Percentiles rank a stretch among this genome's conserved stretches.
Conservation (phyloP, 352 stramenopile species). For the Aphanomyces stellatus region DNA sequence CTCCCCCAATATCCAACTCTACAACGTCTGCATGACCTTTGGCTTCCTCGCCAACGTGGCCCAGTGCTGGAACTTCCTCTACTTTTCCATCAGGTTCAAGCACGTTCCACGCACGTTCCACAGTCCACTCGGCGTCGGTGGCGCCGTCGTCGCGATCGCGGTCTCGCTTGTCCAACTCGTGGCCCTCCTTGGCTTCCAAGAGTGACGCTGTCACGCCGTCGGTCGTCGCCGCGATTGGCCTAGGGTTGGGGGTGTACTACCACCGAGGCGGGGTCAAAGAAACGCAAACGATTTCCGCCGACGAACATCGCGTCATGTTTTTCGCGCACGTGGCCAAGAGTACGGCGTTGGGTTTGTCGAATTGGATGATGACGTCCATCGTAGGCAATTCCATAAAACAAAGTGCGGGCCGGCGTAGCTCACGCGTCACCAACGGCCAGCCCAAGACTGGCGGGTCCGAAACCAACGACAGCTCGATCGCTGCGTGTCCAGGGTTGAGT, state of each 20-base stretch:
- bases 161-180: conserved; percentile 19
- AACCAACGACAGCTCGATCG: no score
- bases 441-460: no score
- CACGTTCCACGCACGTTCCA: neutral
- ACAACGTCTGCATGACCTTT: conserved; percentile 22
- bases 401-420: no score
- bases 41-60: conserved; percentile 5
- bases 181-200: conserved; percentile 1
- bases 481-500: no score
- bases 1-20: conserved; percentile 10
- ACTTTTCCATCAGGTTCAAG: conserved; percentile 6
- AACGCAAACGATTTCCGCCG: conserved; percentile 22
- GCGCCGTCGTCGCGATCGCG: conserved; percentile 13
- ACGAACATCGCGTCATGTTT: conserved; percentile 21
- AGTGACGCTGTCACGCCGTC: conserved; percentile 3
- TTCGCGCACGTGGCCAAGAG: conserved; percentile 5
- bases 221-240: neutral
- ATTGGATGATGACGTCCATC: no score
- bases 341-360: no score
- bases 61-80: conserved; percentile 17
- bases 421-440: no score
- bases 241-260: conserved; percentile 21
- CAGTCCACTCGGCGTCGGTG: conserved; percentile 21
- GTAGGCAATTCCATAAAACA: no score
- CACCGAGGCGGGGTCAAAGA: conserved; percentile 1